Percentiles rank a stretch among this genome's conserved stretches.
These are phyloP conservation scores for Smittium culicis DNA, from an alignment of 371 early-diverging fungal genomes.

Conservation along the genomic window DNA sequence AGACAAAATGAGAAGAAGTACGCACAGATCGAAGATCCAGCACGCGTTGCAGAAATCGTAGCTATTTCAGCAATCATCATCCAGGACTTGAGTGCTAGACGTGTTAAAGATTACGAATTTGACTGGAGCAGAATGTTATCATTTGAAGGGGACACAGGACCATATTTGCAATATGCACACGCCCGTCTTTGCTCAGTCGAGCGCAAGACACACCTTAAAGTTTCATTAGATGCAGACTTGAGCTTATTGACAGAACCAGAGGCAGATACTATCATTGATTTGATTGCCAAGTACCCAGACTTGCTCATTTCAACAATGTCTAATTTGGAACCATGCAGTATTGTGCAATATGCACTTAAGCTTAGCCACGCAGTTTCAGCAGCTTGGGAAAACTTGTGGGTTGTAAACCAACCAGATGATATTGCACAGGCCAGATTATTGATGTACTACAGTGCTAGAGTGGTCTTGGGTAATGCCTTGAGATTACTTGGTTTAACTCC, in stretches of 20 bases:
- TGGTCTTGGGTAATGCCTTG: constrained; percentile 65
- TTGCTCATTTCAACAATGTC: constrained; percentile 48
- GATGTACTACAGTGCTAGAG: constrained; percentile 55
- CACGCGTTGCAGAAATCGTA: constrained; percentile 47
- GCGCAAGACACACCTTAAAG: constrained; percentile 49
- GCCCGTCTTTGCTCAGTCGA: constrained; percentile 90
- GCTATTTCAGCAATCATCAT: constrained; percentile 86
- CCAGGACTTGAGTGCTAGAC: constrained; percentile 92
- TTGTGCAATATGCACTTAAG: constrained; percentile 86
- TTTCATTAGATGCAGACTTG: constrained; percentile 42
- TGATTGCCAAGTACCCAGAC: constrained; percentile 85
- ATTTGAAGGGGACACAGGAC: constrained; percentile 98
- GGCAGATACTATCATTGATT: constrained; percentile 58
- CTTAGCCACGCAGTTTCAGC: constrained; percentile 72
- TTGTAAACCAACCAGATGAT: constrained; percentile 59
- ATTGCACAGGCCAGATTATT: constrained; percentile 70
- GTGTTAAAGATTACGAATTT: constrained; percentile 96
- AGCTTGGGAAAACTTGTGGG: constrained; percentile 71
- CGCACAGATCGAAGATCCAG: constrained; percentile 71
- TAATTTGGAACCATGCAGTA: constrained; percentile 80
- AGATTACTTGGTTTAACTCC: constrained; percentile 62
- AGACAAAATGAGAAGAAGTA: constrained; percentile 72
- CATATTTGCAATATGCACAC: constrained; percentile 97
- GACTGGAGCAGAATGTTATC: constrained; percentile 90
- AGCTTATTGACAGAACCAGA: constrained; percentile 54